These are phyloP conservation scores for Singerocomus inundabilis DNA, from an alignment of 1,284 basidiomycete genomes.

Conservation along the genomic window DNA sequence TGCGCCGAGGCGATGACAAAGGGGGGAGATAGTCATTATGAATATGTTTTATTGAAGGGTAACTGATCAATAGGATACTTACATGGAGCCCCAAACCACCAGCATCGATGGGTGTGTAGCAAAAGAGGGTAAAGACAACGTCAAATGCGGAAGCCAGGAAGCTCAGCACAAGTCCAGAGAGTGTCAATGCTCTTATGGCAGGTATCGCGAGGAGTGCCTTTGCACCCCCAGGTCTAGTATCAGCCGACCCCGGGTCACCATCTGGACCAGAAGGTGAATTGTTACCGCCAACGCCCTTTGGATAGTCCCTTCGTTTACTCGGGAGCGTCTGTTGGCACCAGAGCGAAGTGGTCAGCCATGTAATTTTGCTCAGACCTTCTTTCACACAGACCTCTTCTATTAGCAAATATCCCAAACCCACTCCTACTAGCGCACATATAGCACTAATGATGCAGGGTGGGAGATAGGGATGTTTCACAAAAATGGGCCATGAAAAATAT, in stretches of 20 bases:
- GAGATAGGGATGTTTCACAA: conserved; percentile 51
- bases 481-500: conserved; percentile 45
- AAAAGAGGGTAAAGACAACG: conserved; percentile 62
- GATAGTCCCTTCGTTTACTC: conserved; percentile 27
- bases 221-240: conserved; percentile 19
- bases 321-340: conserved; percentile 38
- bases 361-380: too few species aligned
- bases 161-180: conserved; percentile 52
- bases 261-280: not conserved
- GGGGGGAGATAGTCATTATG: too few species aligned
- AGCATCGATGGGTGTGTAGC: conserved; percentile 50
- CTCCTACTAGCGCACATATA: conserved; percentile 37
- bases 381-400: conserved; percentile 48
- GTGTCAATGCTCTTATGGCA: conserved; percentile 47
- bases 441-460: conserved; percentile 50
- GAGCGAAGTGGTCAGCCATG: not conserved
- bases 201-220: conserved; percentile 45
- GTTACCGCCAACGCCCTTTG: not conserved
- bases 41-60: too few species aligned
- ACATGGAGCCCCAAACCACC: conserved; percentile 59
- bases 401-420: conserved; percentile 42
- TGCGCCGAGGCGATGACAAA: not conserved
- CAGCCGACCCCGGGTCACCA: not conserved
- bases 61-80: conserved; percentile 16
- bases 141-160: conserved; percentile 59